Percentiles rank a stretch among this genome's conserved stretches.
These are phyloP conservation scores for Nepenthes gracilis DNA, from an alignment of 148 eudicot genomes.

Conservation along the genomic window DNA sequence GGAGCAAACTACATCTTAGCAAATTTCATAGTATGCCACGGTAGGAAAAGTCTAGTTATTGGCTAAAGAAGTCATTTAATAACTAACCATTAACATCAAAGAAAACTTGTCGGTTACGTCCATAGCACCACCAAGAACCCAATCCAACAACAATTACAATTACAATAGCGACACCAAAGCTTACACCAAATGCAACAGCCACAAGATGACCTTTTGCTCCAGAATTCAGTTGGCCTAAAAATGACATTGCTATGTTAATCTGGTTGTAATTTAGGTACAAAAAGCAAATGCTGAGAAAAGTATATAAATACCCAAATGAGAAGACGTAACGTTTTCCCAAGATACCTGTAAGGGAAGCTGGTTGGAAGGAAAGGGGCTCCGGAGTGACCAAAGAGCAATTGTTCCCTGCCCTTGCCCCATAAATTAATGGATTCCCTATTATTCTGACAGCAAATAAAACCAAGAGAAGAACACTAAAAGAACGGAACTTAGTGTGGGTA, in stretches of 20 bases:
- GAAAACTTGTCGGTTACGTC: slow-evolving; percentile 62
- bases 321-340: not conserved
- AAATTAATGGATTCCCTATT: slow-evolving; percentile 67
- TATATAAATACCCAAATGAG: not conserved
- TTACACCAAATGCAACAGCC: slow-evolving; percentile 56
- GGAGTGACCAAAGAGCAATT: slow-evolving; percentile 66
- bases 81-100: slow-evolving; percentile 80
- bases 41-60: not conserved
- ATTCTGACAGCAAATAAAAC: slow-evolving; percentile 27
- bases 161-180: slow-evolving; percentile 46
- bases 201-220: slow-evolving; percentile 35
- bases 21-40: not conserved
- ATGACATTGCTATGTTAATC: not conserved
- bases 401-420: slow-evolving; percentile 37
- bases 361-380: slow-evolving; percentile 62
- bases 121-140: slow-evolving; percentile 73
- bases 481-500: too few species aligned
- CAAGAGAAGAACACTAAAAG: too few species aligned
- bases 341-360: slow-evolving; percentile 45
- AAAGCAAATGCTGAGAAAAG: not conserved
- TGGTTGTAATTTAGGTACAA: not conserved
- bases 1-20: not conserved
- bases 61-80: not conserved
- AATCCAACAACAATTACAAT: slow-evolving; percentile 26
- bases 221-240: slow-evolving; percentile 32